phyloP scores from a whole-genome alignment of 441 rosid species.

The Biscutella auriculata region DNA sequence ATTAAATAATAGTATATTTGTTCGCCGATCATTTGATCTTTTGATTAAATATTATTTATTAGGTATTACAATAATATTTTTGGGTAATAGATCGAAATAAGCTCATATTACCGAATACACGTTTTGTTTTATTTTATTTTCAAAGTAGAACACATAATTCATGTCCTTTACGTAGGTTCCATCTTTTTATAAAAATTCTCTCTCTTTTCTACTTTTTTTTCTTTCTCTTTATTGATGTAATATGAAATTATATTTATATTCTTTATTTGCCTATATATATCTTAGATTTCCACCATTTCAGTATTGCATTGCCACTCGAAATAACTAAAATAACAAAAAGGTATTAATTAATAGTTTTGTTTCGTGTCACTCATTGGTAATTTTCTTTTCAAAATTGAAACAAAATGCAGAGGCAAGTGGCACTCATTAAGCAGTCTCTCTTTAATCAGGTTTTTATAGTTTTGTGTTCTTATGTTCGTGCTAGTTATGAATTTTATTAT shows the following conservation, averaged over 20 bases:
- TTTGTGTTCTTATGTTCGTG: not conserved
- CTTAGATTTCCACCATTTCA: conserved; percentile 13
- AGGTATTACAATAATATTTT: not conserved
- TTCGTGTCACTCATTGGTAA: not conserved
- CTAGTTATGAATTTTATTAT: not conserved
- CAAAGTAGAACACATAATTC: not conserved
- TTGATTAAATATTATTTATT: conserved; percentile 1
- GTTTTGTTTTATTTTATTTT: not conserved
- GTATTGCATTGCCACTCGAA: conserved; percentile 21
- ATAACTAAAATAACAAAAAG: not conserved
- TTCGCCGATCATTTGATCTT: conserved; percentile 7
- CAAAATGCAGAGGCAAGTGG: conserved; percentile 58
- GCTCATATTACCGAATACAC: conserved; percentile 9
- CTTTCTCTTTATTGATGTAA: conserved; percentile 10
- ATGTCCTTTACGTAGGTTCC: conserved; percentile 22
- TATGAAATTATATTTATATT: conserved; percentile 1
- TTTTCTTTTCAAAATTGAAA: conserved; percentile 16
- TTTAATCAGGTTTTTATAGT: conserved; percentile 59
- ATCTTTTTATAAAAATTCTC: conserved; percentile 15
- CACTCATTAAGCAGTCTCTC: conserved; percentile 64
- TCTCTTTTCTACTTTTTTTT: not conserved
- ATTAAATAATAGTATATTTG: not conserved
- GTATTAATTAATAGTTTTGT: not conserved
- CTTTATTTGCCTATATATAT: conserved; percentile 33
- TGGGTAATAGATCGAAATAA: not conserved